Base-by-base conservation (phyloP, 106 monocot genomes). In the Cymbidium sinense region DNA sequence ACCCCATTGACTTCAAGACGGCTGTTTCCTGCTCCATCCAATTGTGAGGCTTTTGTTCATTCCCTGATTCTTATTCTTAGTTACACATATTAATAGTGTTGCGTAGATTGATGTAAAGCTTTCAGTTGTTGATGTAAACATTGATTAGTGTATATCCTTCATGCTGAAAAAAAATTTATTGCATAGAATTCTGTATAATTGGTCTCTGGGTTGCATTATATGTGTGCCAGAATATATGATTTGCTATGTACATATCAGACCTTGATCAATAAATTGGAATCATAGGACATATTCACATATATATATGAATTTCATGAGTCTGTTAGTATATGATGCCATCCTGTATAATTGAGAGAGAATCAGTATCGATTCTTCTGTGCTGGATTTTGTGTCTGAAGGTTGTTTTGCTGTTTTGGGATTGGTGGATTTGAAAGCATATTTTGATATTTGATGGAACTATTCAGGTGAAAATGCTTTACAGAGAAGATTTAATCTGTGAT, bases 1-100 rank as follows among this genome's bases (percentile, higher is more conserved):
- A 81, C 13, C 78, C 82, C 3, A 69, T 96, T 20, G 83, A 96
- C 76, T 96, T 96, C 51, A 91, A 86, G 28, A 79, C 82, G 36
- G 85, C 91, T 43, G 76, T 86, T 55, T 80, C 79, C 27, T 96
- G 91, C 76, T 86, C 89, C 47, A 77, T 96, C 35, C 43, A 76
- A 20, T 72, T 91, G 29, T 95, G 74, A 79, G 72, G 37, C 31
- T 74, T n/a, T 20, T 8, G 11, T 4, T 54, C 71, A 18, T 47
- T 47, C 47, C 50, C 51, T 25, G 72, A 10, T 37, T 72, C 47
- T 29, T 34, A 34, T 69, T 69, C 15, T 28, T n/a, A 62, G 27
- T 62, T 62, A n/a, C 61, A 62, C 11, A 27, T 62, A 6, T 9
- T 62, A 6, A 27, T n/a, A 13, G 7, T 27, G 25, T 61, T 61